These are phyloP conservation scores for Chalaropsis ovoidea DNA, from an alignment of 2,329 filamentous ascomycete genomes.

Conservation along the genomic window DNA sequence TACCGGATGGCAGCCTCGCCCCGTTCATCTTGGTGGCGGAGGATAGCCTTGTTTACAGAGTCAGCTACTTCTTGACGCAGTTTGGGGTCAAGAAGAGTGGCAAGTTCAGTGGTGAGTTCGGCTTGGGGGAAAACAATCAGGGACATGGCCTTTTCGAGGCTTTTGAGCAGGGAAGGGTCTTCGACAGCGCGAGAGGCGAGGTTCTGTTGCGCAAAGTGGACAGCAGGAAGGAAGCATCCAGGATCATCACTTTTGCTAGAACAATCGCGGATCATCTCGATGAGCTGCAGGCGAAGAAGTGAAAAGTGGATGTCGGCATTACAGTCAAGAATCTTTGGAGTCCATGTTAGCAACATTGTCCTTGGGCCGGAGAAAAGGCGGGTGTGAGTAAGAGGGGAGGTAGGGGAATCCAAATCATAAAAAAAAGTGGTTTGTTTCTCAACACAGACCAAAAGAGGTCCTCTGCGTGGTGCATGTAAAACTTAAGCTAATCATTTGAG, in stretches of 20 bases:
- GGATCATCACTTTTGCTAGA: constrained; percentile 62
- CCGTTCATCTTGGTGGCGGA: constrained; percentile 59
- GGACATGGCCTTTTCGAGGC: constrained; percentile 86
- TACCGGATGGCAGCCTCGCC: constrained; percentile 74
- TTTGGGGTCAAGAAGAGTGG: constrained; percentile 65
- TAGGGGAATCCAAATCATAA: constrained; percentile 32
- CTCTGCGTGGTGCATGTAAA: constrained; percentile 99
- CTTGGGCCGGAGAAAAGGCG: not conserved
- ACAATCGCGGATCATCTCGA: constrained; percentile 80
- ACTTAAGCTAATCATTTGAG: constrained; percentile 83
- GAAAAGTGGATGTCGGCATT: constrained; percentile 80
- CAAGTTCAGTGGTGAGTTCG: constrained; percentile 63
- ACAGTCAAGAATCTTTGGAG: constrained; percentile 69
- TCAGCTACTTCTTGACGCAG: constrained; percentile 76
- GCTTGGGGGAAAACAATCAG: constrained; percentile 81
- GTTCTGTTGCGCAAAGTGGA: constrained; percentile 79
- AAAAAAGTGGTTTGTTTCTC: constrained; percentile 61
- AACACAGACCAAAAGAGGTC: constrained; percentile 66
- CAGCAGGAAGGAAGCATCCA: constrained; percentile 46
- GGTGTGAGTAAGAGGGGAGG: not conserved
- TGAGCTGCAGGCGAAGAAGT: constrained; percentile 77
- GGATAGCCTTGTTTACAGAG: constrained; percentile 78
- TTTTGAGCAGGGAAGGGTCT: constrained; percentile 69
- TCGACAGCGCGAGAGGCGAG: constrained; percentile 78
- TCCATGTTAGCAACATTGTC: constrained; percentile 16